Evolutionary conservation across 2,329 filamentous ascomycete genomes (phyloP).

Genomic region (Fusarium sp.): DNA sequence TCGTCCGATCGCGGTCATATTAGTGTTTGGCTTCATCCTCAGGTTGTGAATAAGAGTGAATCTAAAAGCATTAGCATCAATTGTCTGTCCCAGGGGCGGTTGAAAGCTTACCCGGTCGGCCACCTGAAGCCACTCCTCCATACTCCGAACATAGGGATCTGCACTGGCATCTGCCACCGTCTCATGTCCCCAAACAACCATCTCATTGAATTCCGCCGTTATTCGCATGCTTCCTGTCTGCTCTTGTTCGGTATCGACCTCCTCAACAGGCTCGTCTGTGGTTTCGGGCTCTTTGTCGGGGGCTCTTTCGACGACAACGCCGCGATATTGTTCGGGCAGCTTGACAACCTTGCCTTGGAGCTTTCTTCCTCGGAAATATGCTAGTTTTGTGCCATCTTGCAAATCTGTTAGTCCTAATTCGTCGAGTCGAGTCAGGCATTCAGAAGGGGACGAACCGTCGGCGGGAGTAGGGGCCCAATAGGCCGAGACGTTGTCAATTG

Average conservation of each 20-base stretch:
- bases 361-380: conserved; percentile 84
- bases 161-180: conserved; percentile 66
- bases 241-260: conserved; percentile 56
- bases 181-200: conserved; percentile 90
- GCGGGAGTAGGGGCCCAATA: conserved; percentile 75
- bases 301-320: conserved; percentile 64
- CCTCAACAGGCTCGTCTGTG: conserved; percentile 54
- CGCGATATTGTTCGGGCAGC: conserved; percentile 78
- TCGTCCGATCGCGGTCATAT: background rate
- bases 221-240: conserved; percentile 67
- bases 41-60: conserved; percentile 37
- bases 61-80: conserved; percentile 30
- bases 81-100: background rate
- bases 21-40: background rate
- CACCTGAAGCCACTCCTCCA: conserved; percentile 84
- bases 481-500: conserved; percentile 68
- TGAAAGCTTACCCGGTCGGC: conserved; percentile 69
- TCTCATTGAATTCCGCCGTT: conserved; percentile 75
- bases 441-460: conserved; percentile 53
- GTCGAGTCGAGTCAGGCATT: background rate
- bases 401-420: conserved; percentile 10
- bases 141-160: conserved; percentile 78
- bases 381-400: conserved; percentile 63
- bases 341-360: conserved; percentile 74
- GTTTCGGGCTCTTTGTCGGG: conserved; percentile 51